Evolutionary conservation across 352 stramenopile genomes (phyloP).

Genomic region (Phytophthora ohioensis): DNA sequence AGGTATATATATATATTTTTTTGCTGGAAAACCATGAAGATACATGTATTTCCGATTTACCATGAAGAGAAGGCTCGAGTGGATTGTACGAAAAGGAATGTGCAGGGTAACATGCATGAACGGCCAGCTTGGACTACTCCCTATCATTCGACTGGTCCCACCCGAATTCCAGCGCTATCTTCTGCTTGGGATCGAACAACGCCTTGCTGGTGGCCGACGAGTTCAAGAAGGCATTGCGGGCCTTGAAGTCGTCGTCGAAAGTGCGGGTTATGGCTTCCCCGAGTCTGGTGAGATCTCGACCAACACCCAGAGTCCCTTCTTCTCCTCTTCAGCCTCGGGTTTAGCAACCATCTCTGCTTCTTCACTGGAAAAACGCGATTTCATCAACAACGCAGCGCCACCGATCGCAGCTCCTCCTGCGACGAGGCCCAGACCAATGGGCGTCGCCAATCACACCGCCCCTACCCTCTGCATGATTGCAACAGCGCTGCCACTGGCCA

Average conservation of each 20-base stretch:
- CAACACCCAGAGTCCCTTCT: slow-evolving; percentile 25
- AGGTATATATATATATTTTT: too few species aligned
- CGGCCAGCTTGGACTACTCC: not conserved
- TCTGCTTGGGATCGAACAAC: slow-evolving; percentile 24
- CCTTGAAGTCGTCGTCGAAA: slow-evolving; percentile 30
- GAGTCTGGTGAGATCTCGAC: slow-evolving; percentile 16
- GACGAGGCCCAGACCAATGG: slow-evolving; percentile 38
- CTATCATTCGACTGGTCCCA: slow-evolving; percentile 9
- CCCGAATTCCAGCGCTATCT: slow-evolving; percentile 13
- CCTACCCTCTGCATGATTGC: slow-evolving; percentile 62
- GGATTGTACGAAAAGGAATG: too few species aligned
- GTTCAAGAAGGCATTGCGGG: slow-evolving; percentile 31
- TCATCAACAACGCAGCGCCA: slow-evolving; percentile 22
- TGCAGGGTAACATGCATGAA: too few species aligned
- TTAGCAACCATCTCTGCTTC: not conserved
- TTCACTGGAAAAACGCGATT: not conserved
- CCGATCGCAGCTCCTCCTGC: slow-evolving; percentile 19
- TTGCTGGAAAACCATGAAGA: too few species aligned
- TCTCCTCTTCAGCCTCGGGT: not conserved
- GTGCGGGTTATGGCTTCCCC: slow-evolving; percentile 2
- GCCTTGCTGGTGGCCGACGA: slow-evolving; percentile 27
- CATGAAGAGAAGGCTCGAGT: too few species aligned
- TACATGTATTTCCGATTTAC: too few species aligned
- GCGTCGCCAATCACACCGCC: slow-evolving; percentile 45
- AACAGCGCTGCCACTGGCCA: slow-evolving; percentile 49